Evolutionary conservation across 73 alveolate species (phyloP).

Genomic region (Tetrahymena malaccensis): DNA sequence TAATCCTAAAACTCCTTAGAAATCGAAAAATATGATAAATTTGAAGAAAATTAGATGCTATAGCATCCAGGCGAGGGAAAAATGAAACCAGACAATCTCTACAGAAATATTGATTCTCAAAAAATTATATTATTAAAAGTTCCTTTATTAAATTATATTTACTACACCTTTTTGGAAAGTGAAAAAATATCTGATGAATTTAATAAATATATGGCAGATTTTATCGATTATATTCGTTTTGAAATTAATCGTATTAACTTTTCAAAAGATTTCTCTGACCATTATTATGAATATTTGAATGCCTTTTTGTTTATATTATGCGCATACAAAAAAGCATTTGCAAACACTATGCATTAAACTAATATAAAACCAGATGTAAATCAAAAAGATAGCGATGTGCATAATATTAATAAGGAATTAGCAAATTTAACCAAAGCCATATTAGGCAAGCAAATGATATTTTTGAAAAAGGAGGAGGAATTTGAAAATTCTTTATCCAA

Average conservation of each 20-base stretch:
- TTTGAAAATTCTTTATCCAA: background rate
- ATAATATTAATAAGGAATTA: background rate
- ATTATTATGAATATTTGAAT: slow-evolving; percentile 20
- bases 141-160: slow-evolving; percentile 24
- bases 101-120: background rate
- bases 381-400: background rate
- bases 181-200: slow-evolving; percentile 34
- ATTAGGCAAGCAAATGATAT: background rate
- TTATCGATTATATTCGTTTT: slow-evolving; percentile 9
- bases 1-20: background rate
- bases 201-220: slow-evolving; percentile 10
- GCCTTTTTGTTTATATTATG: background rate
- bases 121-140: background rate
- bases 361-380: background rate
- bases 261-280: background rate
- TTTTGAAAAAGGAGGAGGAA: background rate
- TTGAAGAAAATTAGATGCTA: background rate
- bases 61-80: background rate
- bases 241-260: slow-evolving; percentile 11
- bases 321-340: background rate
- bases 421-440: background rate
- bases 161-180: slow-evolving; percentile 31
- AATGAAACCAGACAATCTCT: background rate
- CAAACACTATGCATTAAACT: background rate
- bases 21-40: background rate